Conservation (phyloP, 2,329 filamentous ascomycete genomes). For the Beauveria asiatica region DNA sequence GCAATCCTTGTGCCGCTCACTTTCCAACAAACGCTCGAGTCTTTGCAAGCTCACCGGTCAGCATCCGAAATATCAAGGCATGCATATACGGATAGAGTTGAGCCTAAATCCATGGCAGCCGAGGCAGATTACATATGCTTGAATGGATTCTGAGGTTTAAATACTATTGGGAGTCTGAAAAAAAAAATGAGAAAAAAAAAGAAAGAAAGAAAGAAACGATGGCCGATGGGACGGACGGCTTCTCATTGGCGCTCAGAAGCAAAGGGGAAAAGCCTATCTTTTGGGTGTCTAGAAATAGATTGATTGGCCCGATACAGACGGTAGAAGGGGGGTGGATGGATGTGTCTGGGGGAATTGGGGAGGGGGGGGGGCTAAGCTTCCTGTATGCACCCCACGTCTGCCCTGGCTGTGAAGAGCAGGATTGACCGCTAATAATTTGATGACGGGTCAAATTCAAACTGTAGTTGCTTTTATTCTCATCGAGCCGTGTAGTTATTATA, state of each 20-base stretch:
- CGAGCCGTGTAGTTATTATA: no score
- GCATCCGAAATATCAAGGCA: no score
- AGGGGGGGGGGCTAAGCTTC: not conserved
- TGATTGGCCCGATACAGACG: conserved; percentile 9
- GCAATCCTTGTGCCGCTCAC: no score
- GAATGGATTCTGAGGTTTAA: no score
- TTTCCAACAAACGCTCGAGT: no score
- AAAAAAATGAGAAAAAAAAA: no score
- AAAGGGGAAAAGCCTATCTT: conserved; percentile 3
- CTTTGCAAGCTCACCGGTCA: no score
- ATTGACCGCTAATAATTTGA: not conserved
- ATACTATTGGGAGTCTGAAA: no score
- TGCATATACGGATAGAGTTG: no score
- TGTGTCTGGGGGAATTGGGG: not conserved
- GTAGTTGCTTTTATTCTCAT: not conserved
- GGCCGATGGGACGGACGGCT: not conserved
- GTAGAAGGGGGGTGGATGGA: not conserved
- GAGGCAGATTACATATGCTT: no score
- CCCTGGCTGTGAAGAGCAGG: not conserved
- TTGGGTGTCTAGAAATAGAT: conserved; percentile 4
- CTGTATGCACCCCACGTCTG: conserved; percentile 1
- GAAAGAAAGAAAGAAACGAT: no score
- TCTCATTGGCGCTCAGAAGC: not conserved
- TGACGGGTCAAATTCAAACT: not conserved
- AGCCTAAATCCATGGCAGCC: no score